These are phyloP conservation scores for Nematodospora anomalae DNA, from an alignment of 1,139 yeast species.

Conservation along the genomic window DNA sequence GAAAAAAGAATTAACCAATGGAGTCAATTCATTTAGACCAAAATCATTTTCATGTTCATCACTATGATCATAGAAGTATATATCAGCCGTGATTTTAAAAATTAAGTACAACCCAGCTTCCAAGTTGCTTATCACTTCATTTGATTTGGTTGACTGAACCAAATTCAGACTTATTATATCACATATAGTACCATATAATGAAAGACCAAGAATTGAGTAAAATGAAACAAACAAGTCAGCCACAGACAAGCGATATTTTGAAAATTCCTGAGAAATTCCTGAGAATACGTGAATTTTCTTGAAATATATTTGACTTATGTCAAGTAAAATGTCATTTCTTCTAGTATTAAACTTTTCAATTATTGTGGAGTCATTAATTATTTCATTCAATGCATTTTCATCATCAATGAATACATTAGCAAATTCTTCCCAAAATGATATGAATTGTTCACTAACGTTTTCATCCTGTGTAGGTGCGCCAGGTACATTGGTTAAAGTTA, in stretches of 20 bases:
- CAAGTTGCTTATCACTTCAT: constrained; percentile 32
- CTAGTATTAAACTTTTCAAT: constrained; percentile 23
- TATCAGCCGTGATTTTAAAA: constrained; percentile 52
- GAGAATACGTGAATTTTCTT: constrained; percentile 46
- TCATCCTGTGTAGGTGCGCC: constrained; percentile 70
- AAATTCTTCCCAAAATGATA: constrained; percentile 79
- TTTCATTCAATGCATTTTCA: constrained; percentile 38
- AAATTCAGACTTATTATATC: constrained; percentile 35
- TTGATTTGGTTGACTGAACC: constrained; percentile 7
- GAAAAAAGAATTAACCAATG: constrained; percentile 29
- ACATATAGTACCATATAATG: constrained; percentile 53
- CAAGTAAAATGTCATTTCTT: constrained; percentile 39
- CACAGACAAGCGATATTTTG: constrained; percentile 67
- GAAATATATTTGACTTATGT: constrained; percentile 62
- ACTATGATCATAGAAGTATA: constrained; percentile 45
- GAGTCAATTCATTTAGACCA: constrained; percentile 23
- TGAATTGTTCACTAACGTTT: constrained; percentile 60
- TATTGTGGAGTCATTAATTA: constrained; percentile 25
- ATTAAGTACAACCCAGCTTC: constrained; percentile 73
- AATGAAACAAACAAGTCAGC: constrained; percentile 72
- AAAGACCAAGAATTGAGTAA: constrained; percentile 61
- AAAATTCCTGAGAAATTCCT: constrained; percentile 45
- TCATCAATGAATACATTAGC: constrained; percentile 64
- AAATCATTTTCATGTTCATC: constrained; percentile 29
- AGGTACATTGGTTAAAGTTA: constrained; percentile 59